Evolutionary conservation across 2,329 filamentous ascomycete species (phyloP).

Genomic region (Neofusicoccum laricinum): DNA sequence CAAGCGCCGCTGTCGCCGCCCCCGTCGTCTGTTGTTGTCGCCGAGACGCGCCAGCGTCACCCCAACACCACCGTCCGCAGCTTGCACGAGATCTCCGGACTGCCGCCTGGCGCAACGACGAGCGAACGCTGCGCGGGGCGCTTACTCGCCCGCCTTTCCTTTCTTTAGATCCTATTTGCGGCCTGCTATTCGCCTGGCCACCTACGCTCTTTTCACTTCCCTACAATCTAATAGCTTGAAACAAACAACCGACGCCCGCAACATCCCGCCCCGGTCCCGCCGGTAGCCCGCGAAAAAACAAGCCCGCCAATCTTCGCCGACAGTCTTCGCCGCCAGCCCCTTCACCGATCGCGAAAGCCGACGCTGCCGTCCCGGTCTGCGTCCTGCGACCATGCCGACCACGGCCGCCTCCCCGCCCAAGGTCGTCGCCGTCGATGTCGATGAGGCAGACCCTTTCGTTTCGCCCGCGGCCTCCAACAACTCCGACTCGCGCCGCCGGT

Average conservation of each 20-base stretch:
- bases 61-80: background rate
- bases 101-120: slow-evolving; percentile 6
- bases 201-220: slow-evolving; percentile 14
- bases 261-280: background rate
- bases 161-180: background rate
- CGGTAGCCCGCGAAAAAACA: background rate
- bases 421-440: slow-evolving; percentile 39
- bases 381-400: slow-evolving; percentile 37
- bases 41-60: background rate
- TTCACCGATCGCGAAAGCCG: background rate
- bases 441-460: slow-evolving; percentile 45
- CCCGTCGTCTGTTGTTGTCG: background rate
- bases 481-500: slow-evolving; percentile 57
- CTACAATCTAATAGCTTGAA: slow-evolving; percentile 16
- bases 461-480: slow-evolving; percentile 28
- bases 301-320: slow-evolving; percentile 5
- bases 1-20: slow-evolving; percentile 4
- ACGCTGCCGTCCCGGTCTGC: background rate
- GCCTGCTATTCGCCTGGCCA: slow-evolving; percentile 1
- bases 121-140: background rate
- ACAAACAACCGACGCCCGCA: slow-evolving; percentile 12
- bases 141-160: background rate
- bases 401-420: slow-evolving; percentile 40
- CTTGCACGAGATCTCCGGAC: background rate
- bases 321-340: background rate